These are phyloP conservation scores for Planoprotostelium fungivorum DNA, from an alignment of 78 protist species.

Conservation along the genomic window DNA sequence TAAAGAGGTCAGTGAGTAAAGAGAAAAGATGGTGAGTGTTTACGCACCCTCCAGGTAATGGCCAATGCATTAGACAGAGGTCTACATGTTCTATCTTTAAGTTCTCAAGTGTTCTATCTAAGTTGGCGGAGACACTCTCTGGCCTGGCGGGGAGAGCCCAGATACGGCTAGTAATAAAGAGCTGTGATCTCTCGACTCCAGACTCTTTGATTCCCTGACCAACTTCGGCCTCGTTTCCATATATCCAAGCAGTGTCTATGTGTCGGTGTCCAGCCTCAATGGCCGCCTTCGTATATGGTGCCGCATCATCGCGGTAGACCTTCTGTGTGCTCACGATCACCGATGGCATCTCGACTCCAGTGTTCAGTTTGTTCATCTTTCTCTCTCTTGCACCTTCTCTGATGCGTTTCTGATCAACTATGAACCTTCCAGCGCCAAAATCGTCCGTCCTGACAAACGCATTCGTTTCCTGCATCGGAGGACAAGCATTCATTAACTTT, in stretches of 20 bases:
- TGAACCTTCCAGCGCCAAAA: too few relatives aligned
- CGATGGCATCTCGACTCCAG: not conserved
- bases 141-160: not conserved
- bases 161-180: not conserved
- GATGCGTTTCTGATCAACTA: too few relatives aligned
- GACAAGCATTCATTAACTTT: too few relatives aligned
- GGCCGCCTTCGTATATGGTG: not conserved
- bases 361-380: not conserved
- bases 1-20: not conserved
- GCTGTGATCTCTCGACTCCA: not conserved
- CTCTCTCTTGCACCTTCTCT: not conserved
- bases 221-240: not conserved
- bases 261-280: not conserved
- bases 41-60: not conserved
- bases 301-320: not conserved
- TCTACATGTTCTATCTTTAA: not conserved
- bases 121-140: not conserved
- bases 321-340: not conserved
- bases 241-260: not conserved
- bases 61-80: not conserved
- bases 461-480: too few relatives aligned
- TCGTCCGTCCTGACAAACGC: too few relatives aligned
- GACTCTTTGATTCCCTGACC: not conserved
- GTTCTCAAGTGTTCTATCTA: not conserved
- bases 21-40: not conserved